Evolutionary conservation across 1,139 yeast species (phyloP).

Genomic region (Candida sp.): DNA sequence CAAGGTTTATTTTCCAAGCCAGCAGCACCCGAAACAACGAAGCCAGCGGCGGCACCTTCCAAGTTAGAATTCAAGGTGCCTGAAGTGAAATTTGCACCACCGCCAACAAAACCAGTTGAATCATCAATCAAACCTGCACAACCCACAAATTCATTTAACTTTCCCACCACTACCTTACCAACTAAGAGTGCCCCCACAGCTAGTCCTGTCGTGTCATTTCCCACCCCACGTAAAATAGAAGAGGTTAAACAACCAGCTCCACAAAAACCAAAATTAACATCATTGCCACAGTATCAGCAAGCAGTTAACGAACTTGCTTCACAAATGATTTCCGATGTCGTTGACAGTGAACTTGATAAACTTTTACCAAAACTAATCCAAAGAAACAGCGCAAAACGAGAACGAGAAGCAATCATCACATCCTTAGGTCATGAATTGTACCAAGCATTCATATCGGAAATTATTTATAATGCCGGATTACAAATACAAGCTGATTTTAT

Average conservation of each 20-base stretch:
- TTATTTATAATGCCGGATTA: constrained; percentile 37
- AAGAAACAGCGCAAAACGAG: not conserved
- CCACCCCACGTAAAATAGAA: not conserved
- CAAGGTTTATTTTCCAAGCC: not conserved
- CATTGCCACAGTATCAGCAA: constrained; percentile 13
- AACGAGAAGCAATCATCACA: constrained; percentile 23
- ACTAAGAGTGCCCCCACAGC: not conserved
- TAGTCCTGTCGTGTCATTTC: not conserved
- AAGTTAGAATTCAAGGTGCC: not conserved
- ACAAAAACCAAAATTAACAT: constrained; percentile 11
- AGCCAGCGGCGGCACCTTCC: not conserved
- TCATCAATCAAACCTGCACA: not conserved
- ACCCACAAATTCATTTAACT: not conserved
- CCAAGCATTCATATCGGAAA: constrained; percentile 58
- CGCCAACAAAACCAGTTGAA: constrained; percentile 4
- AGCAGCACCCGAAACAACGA: not conserved
- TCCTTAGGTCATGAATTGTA: constrained; percentile 47
- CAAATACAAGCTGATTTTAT: constrained; percentile 39
- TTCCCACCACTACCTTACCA: not conserved
- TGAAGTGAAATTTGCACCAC: constrained; percentile 6
- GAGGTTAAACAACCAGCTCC: not conserved
- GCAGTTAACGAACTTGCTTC: constrained; percentile 23
- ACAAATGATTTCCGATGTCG: constrained; percentile 25
- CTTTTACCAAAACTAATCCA: constrained; percentile 22
- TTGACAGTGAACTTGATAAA: constrained; percentile 23